These are phyloP conservation scores for Lactarius trivialis DNA, from an alignment of 768 basidiomycete species.

Conservation along the genomic window DNA sequence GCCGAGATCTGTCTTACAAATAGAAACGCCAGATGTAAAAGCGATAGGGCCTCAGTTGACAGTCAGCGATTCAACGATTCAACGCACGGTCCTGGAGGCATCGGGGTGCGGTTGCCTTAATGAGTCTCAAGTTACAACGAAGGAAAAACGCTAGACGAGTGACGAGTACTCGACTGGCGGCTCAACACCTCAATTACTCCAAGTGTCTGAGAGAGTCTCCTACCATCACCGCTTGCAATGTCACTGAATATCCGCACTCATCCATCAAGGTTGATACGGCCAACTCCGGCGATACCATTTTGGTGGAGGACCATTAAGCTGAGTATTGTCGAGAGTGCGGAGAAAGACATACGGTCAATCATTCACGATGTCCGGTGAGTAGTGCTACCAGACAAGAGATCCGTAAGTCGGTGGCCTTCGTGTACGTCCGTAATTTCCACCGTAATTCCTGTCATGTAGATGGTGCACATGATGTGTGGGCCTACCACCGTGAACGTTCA, in stretches of 20 bases:
- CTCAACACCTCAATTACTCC: not conserved
- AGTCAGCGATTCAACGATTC: not conserved
- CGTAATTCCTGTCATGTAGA: not conserved
- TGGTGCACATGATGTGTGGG: not conserved
- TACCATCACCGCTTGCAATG: not conserved
- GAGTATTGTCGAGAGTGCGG: not conserved
- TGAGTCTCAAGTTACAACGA: not conserved
- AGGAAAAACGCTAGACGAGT: not conserved
- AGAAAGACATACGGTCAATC: not conserved
- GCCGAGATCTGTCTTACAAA: not conserved
- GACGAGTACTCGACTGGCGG: not conserved
- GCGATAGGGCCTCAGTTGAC: not conserved
- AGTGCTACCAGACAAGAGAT: not conserved
- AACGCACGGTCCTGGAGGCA: not conserved
- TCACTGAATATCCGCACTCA: not conserved
- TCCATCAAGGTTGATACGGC: not conserved
- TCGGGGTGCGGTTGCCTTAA: not conserved
- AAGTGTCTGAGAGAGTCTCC: not conserved
- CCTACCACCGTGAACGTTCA: conserved; percentile 29
- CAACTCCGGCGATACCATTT: not conserved
- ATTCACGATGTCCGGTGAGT: not conserved
- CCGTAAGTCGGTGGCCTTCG: not conserved
- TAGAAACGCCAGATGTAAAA: not conserved
- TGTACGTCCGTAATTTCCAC: not conserved
- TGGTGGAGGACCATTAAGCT: not conserved